Conservation (phyloP, 768 basidiomycete species). For the Suillus lakei region DNA sequence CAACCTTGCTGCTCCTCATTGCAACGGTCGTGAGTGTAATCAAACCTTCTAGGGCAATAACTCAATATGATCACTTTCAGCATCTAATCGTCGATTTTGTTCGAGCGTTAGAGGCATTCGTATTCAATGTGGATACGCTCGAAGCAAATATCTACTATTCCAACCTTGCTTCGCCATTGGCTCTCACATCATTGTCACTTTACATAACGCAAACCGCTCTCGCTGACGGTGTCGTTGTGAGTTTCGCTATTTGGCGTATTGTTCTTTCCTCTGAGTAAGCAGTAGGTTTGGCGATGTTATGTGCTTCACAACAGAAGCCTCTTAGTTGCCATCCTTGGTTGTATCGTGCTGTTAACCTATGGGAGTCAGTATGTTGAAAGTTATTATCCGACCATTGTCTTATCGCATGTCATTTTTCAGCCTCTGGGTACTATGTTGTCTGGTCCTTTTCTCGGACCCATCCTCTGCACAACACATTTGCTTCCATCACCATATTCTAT, state of each 20-base stretch:
- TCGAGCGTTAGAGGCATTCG: background rate
- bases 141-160: background rate
- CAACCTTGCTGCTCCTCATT: background rate
- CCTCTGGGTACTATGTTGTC: background rate
- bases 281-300: conserved; percentile 1
- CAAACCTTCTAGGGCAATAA: background rate
- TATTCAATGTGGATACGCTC: background rate
- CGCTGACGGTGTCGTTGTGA: background rate
- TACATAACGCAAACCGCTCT: background rate
- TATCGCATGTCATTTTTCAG: background rate
- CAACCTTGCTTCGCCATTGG: background rate
- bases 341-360: background rate
- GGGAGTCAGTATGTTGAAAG: background rate
- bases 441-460: background rate
- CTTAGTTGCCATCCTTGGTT: background rate
- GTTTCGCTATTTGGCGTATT: background rate
- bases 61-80: background rate
- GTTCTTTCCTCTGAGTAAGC: background rate
- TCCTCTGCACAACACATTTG: background rate
- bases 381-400: background rate
- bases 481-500: background rate
- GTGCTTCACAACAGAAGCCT: background rate
- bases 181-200: background rate
- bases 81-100: background rate
- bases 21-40: background rate